Percentiles rank a stretch among this genome's conserved stretches.
phyloP scores from a whole-genome alignment of 176 grass and related monocot genomes.

The Carex kokanica region DNA sequence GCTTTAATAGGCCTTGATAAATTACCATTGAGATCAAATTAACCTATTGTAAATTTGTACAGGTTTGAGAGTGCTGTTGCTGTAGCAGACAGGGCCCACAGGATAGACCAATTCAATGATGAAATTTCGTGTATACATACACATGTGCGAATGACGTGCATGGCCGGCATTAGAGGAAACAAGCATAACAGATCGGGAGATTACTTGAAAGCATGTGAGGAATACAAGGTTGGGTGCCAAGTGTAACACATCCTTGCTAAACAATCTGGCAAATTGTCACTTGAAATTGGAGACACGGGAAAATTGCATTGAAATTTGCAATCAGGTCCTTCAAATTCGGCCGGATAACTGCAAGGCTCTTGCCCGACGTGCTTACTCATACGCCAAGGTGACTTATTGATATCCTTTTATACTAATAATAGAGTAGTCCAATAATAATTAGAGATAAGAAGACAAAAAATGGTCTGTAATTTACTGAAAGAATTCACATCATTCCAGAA shows the following conservation, averaged over 20 bases:
- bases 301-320: slow-evolving; percentile 63
- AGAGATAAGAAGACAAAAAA: not conserved
- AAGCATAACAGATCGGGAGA: slow-evolving; percentile 46
- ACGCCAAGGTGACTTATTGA: no score
- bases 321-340: slow-evolving; percentile 49
- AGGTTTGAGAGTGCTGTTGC: slow-evolving; percentile 57
- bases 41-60: no score
- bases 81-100: slow-evolving; percentile 46
- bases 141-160: slow-evolving; percentile 38
- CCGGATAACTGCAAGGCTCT: slow-evolving; percentile 60
- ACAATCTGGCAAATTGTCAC: slow-evolving; percentile 59
- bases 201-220: slow-evolving; percentile 42
- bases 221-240: slow-evolving; percentile 53
- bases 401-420: no score
- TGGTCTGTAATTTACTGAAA: not conserved
- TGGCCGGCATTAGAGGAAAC: slow-evolving; percentile 48
- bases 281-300: slow-evolving; percentile 46
- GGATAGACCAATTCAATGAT: slow-evolving; percentile 38
- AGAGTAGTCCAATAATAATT: not conserved
- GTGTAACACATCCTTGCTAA: slow-evolving; percentile 44
- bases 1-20: no score
- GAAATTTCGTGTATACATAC: slow-evolving; percentile 37
- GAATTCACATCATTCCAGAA: slow-evolving; percentile 12
- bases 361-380: no score
- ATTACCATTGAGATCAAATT: no score